Percentiles rank a stretch among this genome's conserved stretches.
These are phyloP conservation scores for Apiospora arundinis DNA, from an alignment of 2,329 filamentous ascomycete species.

Conservation along the genomic window DNA sequence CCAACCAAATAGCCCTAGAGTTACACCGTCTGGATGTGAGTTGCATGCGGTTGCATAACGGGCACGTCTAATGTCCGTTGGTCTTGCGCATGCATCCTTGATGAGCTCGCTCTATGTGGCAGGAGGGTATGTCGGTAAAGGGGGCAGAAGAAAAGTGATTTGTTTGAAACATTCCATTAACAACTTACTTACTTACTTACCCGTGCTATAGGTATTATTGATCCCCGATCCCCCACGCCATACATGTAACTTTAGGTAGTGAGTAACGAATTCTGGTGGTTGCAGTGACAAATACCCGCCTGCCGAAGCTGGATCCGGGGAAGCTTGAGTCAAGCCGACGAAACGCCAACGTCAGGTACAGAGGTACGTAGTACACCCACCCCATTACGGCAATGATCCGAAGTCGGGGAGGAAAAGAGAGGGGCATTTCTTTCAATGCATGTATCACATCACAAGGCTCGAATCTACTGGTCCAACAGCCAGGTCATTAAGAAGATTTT, in stretches of 20 bases:
- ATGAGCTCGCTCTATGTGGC: conserved; percentile 2
- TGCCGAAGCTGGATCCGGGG: conserved; percentile 10
- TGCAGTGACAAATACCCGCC: conserved; percentile 4
- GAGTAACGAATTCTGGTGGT: neutral
- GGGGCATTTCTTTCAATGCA: neutral
- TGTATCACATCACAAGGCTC: neutral
- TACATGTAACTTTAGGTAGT: too few species aligned
- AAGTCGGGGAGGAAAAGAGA: conserved; percentile 5
- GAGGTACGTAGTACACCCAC: neutral
- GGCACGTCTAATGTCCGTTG: neutral
- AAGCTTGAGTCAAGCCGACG: conserved; percentile 4
- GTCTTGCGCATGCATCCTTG: neutral
- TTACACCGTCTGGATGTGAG: neutral
- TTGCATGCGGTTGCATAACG: conserved; percentile 9
- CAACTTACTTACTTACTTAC: too few species aligned
- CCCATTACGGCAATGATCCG: conserved; percentile 10
- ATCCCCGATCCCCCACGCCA: too few species aligned
- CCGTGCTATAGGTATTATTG: too few species aligned
- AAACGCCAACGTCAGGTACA: neutral
- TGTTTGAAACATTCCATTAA: neutral
- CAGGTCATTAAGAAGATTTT: neutral
- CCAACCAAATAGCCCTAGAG: neutral
- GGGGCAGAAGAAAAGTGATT: neutral
- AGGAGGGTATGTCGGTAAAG: neutral
- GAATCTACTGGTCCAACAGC: neutral